These are phyloP conservation scores for Orbilia oligospora DNA, from an alignment of 2,329 filamentous ascomycete genomes.

Conservation along the genomic window DNA sequence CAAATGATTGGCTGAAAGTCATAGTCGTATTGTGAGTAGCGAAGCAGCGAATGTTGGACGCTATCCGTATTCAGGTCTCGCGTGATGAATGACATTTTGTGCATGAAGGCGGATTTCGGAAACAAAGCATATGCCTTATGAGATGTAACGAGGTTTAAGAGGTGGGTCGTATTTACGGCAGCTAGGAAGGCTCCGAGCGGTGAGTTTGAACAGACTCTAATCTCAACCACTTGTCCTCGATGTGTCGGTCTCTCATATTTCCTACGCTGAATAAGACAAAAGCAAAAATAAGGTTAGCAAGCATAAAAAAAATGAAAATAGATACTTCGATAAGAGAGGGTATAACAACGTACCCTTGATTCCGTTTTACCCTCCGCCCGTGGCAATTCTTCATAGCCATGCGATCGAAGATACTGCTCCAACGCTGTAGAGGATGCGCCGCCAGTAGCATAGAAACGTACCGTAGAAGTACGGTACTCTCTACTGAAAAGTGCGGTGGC, in stretches of 20 bases:
- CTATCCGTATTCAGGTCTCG: constrained; percentile 52
- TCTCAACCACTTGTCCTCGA: constrained; percentile 29
- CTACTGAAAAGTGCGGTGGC: constrained; percentile 56
- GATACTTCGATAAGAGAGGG: background rate
- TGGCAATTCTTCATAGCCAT: constrained; percentile 41
- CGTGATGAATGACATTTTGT: constrained; percentile 53
- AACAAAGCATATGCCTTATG: constrained; percentile 51
- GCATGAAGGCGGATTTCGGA: constrained; percentile 37
- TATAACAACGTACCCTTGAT: constrained; percentile 28
- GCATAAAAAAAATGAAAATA: no score
- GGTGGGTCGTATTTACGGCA: constrained; percentile 51
- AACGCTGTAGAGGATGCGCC: constrained; percentile 28
- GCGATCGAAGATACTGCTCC: constrained; percentile 34
- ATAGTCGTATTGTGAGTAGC: constrained; percentile 40
- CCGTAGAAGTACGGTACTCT: constrained; percentile 25
- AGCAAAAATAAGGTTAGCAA: background rate
- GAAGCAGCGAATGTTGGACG: constrained; percentile 45
- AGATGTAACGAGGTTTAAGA: constrained; percentile 52
- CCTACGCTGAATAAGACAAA: background rate
- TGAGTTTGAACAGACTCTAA: constrained; percentile 45
- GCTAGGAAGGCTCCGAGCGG: constrained; percentile 53
- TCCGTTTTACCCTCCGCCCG: constrained; percentile 23
- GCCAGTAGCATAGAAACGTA: constrained; percentile 46
- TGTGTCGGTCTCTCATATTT: constrained; percentile 11
- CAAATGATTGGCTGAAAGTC: constrained; percentile 54